Evolutionary conservation across 495 filamentous ascomycete genomes (phyloP).

Genomic region (Hyaloscypha bicolor): DNA sequence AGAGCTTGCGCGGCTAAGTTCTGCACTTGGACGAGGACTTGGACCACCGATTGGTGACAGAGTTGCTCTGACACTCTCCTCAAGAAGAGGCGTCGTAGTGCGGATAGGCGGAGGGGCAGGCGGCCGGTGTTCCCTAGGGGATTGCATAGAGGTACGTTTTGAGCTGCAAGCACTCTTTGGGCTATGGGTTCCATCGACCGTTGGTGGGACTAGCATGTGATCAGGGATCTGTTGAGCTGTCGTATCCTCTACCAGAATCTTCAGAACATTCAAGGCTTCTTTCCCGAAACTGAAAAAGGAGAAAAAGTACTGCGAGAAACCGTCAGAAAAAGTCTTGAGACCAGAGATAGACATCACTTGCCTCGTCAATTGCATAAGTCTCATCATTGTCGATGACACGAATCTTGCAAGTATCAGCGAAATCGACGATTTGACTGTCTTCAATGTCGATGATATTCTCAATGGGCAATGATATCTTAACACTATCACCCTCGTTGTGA

Average conservation of each 20-base stretch:
- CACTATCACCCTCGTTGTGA: slow-evolving; percentile 94
- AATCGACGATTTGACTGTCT: slow-evolving; percentile 86
- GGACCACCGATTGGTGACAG: slow-evolving; percentile 50
- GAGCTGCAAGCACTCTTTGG: slow-evolving; percentile 15
- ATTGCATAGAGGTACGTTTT: slow-evolving; percentile 25
- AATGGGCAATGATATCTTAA: slow-evolving; percentile 92
- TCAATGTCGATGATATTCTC: slow-evolving; percentile 91
- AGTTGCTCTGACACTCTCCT: slow-evolving; percentile 67
- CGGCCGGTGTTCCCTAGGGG: slow-evolving; percentile 7
- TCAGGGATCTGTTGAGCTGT: slow-evolving; percentile 49
- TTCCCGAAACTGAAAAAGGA: slow-evolving; percentile 89
- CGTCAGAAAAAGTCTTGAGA: slow-evolving; percentile 28
- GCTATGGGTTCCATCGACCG: slow-evolving; percentile 20
- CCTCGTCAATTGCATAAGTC: slow-evolving; percentile 93
- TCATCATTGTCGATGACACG: slow-evolving; percentile 90
- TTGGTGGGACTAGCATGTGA: slow-evolving; percentile 28
- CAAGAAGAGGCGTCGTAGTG: slow-evolving; percentile 46
- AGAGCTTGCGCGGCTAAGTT: slow-evolving; percentile 48
- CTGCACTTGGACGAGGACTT: slow-evolving; percentile 48
- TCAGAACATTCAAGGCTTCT: slow-evolving; percentile 80
- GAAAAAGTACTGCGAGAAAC: slow-evolving; percentile 79
- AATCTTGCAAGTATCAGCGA: slow-evolving; percentile 93
- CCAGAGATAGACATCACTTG: slow-evolving; percentile 42
- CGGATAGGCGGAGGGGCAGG: slow-evolving; percentile 21
- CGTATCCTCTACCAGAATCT: slow-evolving; percentile 70